Percentiles rank a stretch among this genome's conserved stretches.
phyloP scores from a whole-genome alignment of 768 basidiomycete genomes.

The Tylopilus balloui region DNA sequence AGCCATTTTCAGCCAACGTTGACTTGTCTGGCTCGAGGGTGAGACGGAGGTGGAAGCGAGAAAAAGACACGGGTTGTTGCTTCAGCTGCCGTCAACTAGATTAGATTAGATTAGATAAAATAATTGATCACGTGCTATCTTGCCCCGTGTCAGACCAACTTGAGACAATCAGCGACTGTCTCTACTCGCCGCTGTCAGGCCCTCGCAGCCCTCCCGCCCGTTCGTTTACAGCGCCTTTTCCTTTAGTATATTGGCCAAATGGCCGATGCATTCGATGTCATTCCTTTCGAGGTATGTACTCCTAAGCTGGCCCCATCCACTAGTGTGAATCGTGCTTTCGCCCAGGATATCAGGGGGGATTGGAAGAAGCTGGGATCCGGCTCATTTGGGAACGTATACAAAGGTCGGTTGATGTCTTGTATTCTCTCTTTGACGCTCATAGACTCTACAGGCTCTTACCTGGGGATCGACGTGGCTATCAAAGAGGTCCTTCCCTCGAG shows the following conservation, averaged over 20 bases:
- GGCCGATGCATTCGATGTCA: slow-evolving; percentile 82
- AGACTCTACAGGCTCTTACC: slow-evolving; percentile 63
- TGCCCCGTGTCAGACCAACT: slow-evolving; percentile 14
- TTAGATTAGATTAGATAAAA: slow-evolving; percentile 1
- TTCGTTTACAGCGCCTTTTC: background rate
- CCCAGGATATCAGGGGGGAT: slow-evolving; percentile 77
- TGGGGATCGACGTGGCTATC: slow-evolving; percentile 94
- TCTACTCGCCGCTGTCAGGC: background rate
- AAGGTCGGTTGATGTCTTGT: slow-evolving; percentile 37
- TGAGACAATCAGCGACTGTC: background rate
- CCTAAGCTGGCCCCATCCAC: background rate
- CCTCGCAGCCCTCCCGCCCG: slow-evolving; percentile 1
- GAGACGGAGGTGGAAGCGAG: slow-evolving; percentile 27
- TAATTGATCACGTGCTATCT: slow-evolving; percentile 23
- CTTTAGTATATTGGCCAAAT: slow-evolving; percentile 11
- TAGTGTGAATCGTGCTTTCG: background rate
- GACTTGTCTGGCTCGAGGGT: slow-evolving; percentile 49
- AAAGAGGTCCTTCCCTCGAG: slow-evolving; percentile 92
- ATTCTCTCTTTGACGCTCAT: slow-evolving; percentile 1
- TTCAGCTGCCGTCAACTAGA: slow-evolving; percentile 10
- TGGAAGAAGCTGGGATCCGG: slow-evolving; percentile 92
- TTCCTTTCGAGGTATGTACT: slow-evolving; percentile 69
- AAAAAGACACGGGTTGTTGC: slow-evolving; percentile 5
- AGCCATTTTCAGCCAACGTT: slow-evolving; percentile 49
- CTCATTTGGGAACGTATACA: slow-evolving; percentile 91